These are phyloP conservation scores for Myxozyma geophila DNA, from an alignment of 805 yeast species.

Conservation along the genomic window DNA sequence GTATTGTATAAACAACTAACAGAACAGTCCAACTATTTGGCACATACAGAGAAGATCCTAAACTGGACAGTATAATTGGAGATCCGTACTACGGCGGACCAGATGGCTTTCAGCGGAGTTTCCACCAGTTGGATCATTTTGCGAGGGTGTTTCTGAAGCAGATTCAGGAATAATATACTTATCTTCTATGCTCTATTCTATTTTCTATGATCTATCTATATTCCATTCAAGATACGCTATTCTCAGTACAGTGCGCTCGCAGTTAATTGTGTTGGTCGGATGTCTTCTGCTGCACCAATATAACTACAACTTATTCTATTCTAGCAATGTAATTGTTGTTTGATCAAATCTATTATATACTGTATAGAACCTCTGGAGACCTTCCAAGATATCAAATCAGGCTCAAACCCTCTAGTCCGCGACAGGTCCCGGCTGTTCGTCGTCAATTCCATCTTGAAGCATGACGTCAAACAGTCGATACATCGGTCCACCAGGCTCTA, in stretches of 20 bases:
- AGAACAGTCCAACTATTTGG: slow-evolving; percentile 73
- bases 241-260: too few species aligned
- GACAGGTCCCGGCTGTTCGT: slow-evolving; percentile 6
- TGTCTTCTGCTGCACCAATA: too few species aligned
- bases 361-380: too few species aligned
- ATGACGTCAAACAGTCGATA: slow-evolving; percentile 44
- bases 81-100: slow-evolving; percentile 94
- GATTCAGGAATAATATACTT: not conserved
- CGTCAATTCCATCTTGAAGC: slow-evolving; percentile 46
- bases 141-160: slow-evolving; percentile 64
- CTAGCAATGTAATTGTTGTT: too few species aligned
- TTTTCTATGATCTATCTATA: too few species aligned
- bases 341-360: too few species aligned
- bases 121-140: slow-evolving; percentile 74
- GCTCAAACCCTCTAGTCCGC: not conserved
- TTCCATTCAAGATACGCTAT: too few species aligned
- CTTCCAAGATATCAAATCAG: too few species aligned
- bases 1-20: slow-evolving; percentile 49
- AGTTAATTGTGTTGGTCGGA: too few species aligned
- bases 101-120: slow-evolving; percentile 81
- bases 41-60: slow-evolving; percentile 65
- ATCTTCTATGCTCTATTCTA: too few species aligned
- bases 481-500: slow-evolving; percentile 46
- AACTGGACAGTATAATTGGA: slow-evolving; percentile 63
- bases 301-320: too few species aligned